phyloP scores from a whole-genome alignment of 768 basidiomycete genomes.

The Boletales sp. region DNA sequence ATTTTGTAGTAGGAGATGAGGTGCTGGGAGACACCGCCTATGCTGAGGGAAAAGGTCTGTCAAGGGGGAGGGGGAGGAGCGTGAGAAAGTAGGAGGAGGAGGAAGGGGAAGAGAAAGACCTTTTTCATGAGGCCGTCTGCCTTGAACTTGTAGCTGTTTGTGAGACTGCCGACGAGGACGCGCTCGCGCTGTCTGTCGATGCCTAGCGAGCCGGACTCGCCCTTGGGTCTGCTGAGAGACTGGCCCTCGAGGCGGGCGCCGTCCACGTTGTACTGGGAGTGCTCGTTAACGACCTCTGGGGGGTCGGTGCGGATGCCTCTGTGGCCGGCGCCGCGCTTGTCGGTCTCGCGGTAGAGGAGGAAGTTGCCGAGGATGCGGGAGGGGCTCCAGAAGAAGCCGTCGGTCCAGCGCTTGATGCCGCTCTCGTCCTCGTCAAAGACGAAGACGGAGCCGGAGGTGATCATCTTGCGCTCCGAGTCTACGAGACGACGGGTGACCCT shows the following conservation, averaged over 20 bases:
- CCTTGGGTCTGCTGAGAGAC: constrained; percentile 63
- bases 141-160: constrained; percentile 93
- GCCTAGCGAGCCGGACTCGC: constrained; percentile 42
- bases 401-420: constrained; percentile 97
- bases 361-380: constrained; percentile 93
- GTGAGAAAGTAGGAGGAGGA: constrained; percentile 26
- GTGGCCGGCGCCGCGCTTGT: constrained; percentile 71
- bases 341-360: constrained; percentile 91
- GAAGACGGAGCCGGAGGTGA: constrained; percentile 90
- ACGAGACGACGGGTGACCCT: constrained; percentile 89
- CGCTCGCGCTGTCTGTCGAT: constrained; percentile 77
- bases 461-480: constrained; percentile 90
- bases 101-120: constrained; percentile 43
- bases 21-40: constrained; percentile 83
- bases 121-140: constrained; percentile 95
- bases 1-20: constrained; percentile 94
- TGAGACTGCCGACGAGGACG: constrained; percentile 83
- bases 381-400: constrained; percentile 96
- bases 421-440: constrained; percentile 98
- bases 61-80: constrained; percentile 9
- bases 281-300: constrained; percentile 37
- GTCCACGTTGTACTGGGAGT: constrained; percentile 34
- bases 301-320: constrained; percentile 46
- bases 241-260: constrained; percentile 33
- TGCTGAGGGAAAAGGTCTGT: constrained; percentile 89